These are phyloP conservation scores for Taxawa tesnikishii DNA, from an alignment of 2,329 filamentous ascomycete species.

Conservation along the genomic window DNA sequence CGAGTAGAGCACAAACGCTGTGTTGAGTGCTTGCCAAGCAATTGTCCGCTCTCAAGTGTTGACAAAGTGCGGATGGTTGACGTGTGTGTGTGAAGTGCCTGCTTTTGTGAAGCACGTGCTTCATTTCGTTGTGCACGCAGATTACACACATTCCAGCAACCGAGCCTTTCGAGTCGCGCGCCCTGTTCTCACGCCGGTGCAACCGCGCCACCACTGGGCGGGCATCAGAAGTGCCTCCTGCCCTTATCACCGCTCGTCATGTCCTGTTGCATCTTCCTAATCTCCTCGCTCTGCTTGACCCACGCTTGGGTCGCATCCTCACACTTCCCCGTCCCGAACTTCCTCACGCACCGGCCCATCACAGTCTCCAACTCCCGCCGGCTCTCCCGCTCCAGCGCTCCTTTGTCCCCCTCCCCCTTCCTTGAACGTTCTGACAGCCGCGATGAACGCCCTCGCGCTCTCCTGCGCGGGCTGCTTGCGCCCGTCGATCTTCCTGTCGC, in stretches of 20 bases:
- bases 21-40: no score
- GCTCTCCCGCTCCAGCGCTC: conserved; percentile 22
- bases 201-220: no score
- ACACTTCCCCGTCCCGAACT: conserved; percentile 30
- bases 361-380: conserved; percentile 27
- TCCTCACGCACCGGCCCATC: conserved; percentile 30
- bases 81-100: no score
- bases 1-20: no score
- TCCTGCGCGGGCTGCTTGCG: conserved; percentile 10
- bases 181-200: no score
- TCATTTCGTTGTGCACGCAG: no score
- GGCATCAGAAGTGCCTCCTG: conserved; percentile 33
- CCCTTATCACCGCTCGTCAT: conserved; percentile 34
- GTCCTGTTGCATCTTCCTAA: conserved; percentile 26
- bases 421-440: conserved; percentile 23
- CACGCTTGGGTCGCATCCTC: conserved; percentile 32
- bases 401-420: conserved; percentile 12
- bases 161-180: no score
- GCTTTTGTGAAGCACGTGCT: no score
- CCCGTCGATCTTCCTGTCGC: neutral
- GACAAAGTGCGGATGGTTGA: no score
- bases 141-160: no score
- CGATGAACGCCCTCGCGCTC: conserved; percentile 18
- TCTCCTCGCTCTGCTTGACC: conserved; percentile 28
- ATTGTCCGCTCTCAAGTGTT: no score